These are phyloP conservation scores for Dactylonectria macrodidyma DNA, from an alignment of 2,329 filamentous ascomycete species.

Conservation along the genomic window DNA sequence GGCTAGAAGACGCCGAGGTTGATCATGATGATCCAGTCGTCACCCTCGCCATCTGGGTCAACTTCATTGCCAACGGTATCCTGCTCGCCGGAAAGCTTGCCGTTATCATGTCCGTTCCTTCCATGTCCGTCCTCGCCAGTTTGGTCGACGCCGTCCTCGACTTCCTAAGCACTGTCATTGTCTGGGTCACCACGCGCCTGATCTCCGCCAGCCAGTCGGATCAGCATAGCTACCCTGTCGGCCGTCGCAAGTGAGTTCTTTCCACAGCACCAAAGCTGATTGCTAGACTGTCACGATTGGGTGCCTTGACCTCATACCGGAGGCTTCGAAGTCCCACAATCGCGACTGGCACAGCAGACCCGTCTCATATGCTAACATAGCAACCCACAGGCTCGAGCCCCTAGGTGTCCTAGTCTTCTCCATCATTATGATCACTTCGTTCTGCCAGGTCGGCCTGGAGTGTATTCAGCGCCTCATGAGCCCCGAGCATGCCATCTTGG, in stretches of 20 bases:
- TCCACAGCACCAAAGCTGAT: background rate
- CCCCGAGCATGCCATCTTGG: conserved; percentile 77
- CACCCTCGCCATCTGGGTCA: conserved; percentile 89
- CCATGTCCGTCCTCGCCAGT: conserved; percentile 84
- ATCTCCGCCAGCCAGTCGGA: conserved; percentile 77
- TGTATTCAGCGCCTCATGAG: conserved; percentile 75
- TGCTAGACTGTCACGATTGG: background rate
- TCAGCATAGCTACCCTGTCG: conserved; percentile 84
- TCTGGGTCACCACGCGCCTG: conserved; percentile 83
- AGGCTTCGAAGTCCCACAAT: background rate
- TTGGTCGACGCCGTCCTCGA: conserved; percentile 86
- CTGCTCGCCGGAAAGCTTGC: conserved; percentile 83
- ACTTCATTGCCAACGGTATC: conserved; percentile 82
- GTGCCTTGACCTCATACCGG: background rate
- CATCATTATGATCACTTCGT: conserved; percentile 89
- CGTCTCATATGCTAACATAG: conserved; percentile 37
- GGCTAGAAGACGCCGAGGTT: conserved; percentile 79
- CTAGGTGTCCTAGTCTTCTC: conserved; percentile 87
- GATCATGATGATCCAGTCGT: conserved; percentile 84
- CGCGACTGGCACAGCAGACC: background rate
- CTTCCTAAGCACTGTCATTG: conserved; percentile 85
- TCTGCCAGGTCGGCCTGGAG: conserved; percentile 82
- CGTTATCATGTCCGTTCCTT: conserved; percentile 84
- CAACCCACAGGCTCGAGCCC: conserved; percentile 75
- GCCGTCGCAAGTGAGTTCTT: conserved; percentile 68